phyloP scores from a whole-genome alignment of 108 stramenopile species.

The Cyclotella atomus region DNA sequence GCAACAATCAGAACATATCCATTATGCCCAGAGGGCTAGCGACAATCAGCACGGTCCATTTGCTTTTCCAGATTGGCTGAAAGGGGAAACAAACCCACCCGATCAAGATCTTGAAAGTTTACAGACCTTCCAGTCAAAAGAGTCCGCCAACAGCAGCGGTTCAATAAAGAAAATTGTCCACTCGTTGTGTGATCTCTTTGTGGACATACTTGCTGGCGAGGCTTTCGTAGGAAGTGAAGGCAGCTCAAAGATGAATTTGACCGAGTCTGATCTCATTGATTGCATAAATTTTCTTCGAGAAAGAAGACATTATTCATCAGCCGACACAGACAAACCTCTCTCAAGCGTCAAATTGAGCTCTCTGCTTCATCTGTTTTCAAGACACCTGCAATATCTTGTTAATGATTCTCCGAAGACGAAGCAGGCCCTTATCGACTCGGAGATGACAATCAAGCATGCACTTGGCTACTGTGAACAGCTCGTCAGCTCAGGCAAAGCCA shows the following conservation, averaged over 20 bases:
- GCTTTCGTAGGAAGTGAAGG: not conserved
- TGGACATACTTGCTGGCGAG: slow-evolving; percentile 9
- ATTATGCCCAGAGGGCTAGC: not conserved
- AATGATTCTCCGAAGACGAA: slow-evolving; percentile 9
- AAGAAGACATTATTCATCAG: too few species aligned
- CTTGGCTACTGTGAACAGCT: slow-evolving; percentile 6
- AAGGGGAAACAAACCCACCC: not conserved
- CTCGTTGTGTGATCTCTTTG: slow-evolving; percentile 30
- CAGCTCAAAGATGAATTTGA: too few species aligned
- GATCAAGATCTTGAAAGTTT: not conserved
- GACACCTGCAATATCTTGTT: slow-evolving; percentile 25
- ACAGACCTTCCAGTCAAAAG: not conserved
- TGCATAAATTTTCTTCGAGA: too few species aligned
- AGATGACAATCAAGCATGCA: slow-evolving; percentile 19
- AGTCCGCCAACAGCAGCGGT: not conserved
- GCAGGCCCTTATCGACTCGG: slow-evolving; percentile 16
- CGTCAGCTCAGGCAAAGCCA: not conserved
- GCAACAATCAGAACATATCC: slow-evolving; percentile 14
- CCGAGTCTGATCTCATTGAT: too few species aligned
- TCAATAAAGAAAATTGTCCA: slow-evolving; percentile 2
- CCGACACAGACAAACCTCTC: too few species aligned
- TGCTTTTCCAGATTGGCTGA: slow-evolving; percentile 5
- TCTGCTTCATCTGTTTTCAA: slow-evolving; percentile 30
- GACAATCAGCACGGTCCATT: not conserved
- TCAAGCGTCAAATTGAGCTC: not conserved